Evolutionary conservation across 2,329 filamentous ascomycete species (phyloP), one percentile per base, ranked within the genome.

Genomic region (Claviceps humidiphila): DNA sequence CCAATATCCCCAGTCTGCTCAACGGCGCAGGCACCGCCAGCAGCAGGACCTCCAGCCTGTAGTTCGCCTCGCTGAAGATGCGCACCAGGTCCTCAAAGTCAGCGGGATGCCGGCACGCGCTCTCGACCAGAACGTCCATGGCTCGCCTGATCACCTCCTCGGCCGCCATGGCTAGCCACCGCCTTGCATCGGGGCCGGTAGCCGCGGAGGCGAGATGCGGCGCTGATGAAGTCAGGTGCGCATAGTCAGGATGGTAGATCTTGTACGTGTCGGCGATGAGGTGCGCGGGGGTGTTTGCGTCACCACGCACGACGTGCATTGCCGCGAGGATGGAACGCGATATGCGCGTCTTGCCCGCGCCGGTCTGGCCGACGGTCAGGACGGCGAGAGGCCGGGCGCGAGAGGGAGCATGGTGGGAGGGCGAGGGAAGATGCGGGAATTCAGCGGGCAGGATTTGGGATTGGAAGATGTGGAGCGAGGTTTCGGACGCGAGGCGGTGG

Each of bases 191-290:
- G 40, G 61, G 60, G 3, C 66, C 62, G 2, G 70, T 67, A 5
- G 69, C 69, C 0, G 66, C 58, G 3, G 67, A 69, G 2, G 72
- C 70, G 17, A 71, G 61, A 2, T 61, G 55, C 4, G 68, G 66
- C 14, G 59, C 54, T 2, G 57, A 58, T 17, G 61, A 55, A 5
- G 68, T 55, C 26, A 71, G 62, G 2, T 50, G n/a, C 14, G 56
- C 34, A 60, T 73, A 74, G 17, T 63, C 54, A 0, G 73, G 73
- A 60, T 75, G 72, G 62, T 73, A 70, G 4, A 68, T 66, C 58
- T 75, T 75, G 68, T 73, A 74, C 22, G 69, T 70, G 65, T 75
- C 72, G 51, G 72, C 71, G 52, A 75, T 69, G 56, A 75, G 66
- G 62, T 75, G 72, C 17, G 64, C 66, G 16, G 61, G 54, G 7